Percentiles rank a stretch among this genome's conserved stretches.
Evolutionary conservation across 2,329 filamentous ascomycete species (phyloP).

Genomic region (Ramularia collo-cygni): DNA sequence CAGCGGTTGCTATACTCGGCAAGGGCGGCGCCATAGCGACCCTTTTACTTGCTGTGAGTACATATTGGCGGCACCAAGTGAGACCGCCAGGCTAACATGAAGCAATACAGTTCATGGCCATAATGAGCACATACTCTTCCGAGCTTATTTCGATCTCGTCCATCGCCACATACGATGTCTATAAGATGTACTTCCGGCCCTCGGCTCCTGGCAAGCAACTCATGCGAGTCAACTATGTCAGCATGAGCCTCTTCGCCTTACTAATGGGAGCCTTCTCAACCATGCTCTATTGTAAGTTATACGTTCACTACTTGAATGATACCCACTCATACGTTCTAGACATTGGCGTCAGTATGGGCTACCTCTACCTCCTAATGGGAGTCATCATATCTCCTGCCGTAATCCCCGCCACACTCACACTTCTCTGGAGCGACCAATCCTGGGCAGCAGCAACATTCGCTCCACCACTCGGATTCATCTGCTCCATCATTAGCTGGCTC

Average conservation of each 20-base stretch:
- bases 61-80: too few species aligned
- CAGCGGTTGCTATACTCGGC: constrained; percentile 72
- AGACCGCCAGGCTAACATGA: too few species aligned
- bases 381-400: constrained; percentile 74
- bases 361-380: constrained; percentile 82
- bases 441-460: constrained; percentile 64
- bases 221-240: constrained; percentile 34
- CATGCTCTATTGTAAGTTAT: too few species aligned
- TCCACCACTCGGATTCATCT: constrained; percentile 61
- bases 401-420: constrained; percentile 70
- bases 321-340: constrained; percentile 64
- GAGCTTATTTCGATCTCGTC: constrained; percentile 37
- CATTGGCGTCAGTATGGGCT: constrained; percentile 60
- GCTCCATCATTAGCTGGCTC: constrained; percentile 68
- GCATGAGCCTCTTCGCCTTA: constrained; percentile 34
- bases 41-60: constrained; percentile 49
- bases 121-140: constrained; percentile 26
- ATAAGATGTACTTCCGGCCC: constrained; percentile 35
- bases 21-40: constrained; percentile 71
- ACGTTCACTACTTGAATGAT: constrained; percentile 4
- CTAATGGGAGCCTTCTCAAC: constrained; percentile 31
- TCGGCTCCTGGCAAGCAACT: constrained; percentile 30
- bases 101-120: constrained; percentile 27
- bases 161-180: constrained; percentile 36
- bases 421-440: constrained; percentile 76